Evolutionary conservation across 768 basidiomycete species (phyloP), one percentile per base, ranked within the genome.

Genomic region (Phanerodontia chrysosporium): DNA sequence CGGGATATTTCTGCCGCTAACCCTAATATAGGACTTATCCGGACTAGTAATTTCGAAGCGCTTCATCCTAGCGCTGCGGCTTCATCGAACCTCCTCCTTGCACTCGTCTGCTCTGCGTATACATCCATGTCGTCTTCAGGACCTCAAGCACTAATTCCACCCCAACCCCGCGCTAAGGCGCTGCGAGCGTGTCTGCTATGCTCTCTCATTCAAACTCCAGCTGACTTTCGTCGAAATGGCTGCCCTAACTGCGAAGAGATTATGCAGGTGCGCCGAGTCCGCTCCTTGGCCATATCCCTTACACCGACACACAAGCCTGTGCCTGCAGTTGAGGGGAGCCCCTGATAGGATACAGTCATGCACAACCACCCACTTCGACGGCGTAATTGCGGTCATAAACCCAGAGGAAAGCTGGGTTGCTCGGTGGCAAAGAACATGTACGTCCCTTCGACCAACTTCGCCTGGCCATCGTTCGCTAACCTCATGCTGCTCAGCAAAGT

Each of bases 241-340:
- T 99, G 97, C 71, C 96, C 96, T 45, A 99, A 99, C 72, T 99
- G 97, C 69, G 96, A 98, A 66, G 92, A 96, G 69, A 80, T 95
- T 64, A 82, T 98, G 72, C 89, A 95, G 80, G 96, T 95, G 60
- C 57, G 82, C 25, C 29, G 35, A 30, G 9, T 51, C 4, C 30
- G 32, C 7, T 18, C 3, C 48, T 28, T 28, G 16, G 9, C 12
- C 3, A 22, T 25, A 46, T 22, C 45, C 32, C 30, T 32, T 35
- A 14, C 30, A 32, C 32, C 14, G 7, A 35, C 32, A 35, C 32
- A 18, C 8, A 42, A 7, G 4, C 9, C 49, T 7, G 18, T 42
- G 39, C 4, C 24, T 32, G 22, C 64, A 98, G 95, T 87, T 98
- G 85, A 91, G 92, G 75, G 87, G 88, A 22, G 89, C 84, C 52